Evolutionary conservation across 805 yeast species (phyloP), one percentile per base, ranked within the genome.

Genomic region (Pichia exigua): DNA sequence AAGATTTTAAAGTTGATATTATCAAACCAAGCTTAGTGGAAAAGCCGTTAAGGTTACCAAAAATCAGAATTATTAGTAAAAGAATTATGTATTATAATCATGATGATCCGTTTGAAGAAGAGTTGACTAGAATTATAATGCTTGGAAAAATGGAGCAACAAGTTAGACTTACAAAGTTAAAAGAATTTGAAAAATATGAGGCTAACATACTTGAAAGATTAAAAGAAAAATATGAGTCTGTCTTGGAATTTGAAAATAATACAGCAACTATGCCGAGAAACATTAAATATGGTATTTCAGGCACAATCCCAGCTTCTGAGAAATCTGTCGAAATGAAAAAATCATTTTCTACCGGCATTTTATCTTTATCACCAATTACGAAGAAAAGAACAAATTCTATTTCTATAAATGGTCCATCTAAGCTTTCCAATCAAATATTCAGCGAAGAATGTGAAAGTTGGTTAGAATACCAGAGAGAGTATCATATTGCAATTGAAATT

Each of bases 71-170:
- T 39, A 75, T 70, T 42, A 72, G 95, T 0, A 72, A 72, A 7
- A 71, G 78, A 42, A 73, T 87, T 55, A 72, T 84, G 5, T 68
- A 90, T 40, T 74, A 84, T 24, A 73, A 90, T 56, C 96, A 87
- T 51, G 95, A 87, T 65, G 97, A 92, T 66, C 92, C 95, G 9
- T 90, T 91, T 64, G 98, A 92, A 65, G 73, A 82, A 9, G 83
- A 87, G 59, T 68, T 91, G 45, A 76, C 79, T 22, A 71, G 79
- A 60, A 78, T 84, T 27, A 82, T 76, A 60, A 83, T 83, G 58
- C 72, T 85, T 12, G 95, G 95, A 1, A 47, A 68, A 21, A 53
- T 73, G n/a, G 92, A 83, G 58, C 95, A 88, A 62, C 73, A 71
- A 56, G 70, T 73, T 48, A 73, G 96, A 54, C 47, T 78, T 13